Percentiles rank a stretch among this genome's conserved stretches.
Evolutionary conservation across 2,329 filamentous ascomycete species (phyloP).

Genomic region (Fusarium xyrophilum): DNA sequence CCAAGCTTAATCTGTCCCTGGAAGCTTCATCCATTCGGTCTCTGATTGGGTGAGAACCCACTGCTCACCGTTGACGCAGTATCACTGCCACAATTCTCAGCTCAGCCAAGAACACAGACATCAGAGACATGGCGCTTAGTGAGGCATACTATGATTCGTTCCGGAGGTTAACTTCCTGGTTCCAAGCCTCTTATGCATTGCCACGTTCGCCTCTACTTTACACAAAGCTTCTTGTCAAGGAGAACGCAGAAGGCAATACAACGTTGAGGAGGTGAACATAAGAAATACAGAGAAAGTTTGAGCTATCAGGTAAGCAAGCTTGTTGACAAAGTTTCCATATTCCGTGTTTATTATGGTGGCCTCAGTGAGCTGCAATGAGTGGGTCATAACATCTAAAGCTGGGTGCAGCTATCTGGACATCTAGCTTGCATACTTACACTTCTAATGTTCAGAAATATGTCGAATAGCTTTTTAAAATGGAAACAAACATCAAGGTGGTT

Average conservation of each 20-base stretch:
- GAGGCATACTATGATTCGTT: neutral
- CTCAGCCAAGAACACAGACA: slow-evolving; percentile 1
- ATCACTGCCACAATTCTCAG: slow-evolving; percentile 4
- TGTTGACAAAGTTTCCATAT: neutral
- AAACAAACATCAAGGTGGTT: too few species aligned
- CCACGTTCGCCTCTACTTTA: neutral
- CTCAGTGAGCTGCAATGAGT: accelerated
- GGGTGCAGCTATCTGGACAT: too few species aligned
- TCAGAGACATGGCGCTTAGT: neutral
- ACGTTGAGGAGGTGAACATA: too few species aligned
- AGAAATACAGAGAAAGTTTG: accelerated
- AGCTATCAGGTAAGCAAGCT: too few species aligned
- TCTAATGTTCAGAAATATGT: accelerated
- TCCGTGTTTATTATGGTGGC: neutral
- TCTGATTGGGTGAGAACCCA: slow-evolving; percentile 10
- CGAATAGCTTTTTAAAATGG: accelerated
- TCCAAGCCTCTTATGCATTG: neutral
- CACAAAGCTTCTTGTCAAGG: neutral
- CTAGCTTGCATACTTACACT: neutral
- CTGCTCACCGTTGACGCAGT: neutral
- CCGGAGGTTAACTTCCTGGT: slow-evolving; percentile 7
- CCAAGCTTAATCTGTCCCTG: slow-evolving; percentile 20
- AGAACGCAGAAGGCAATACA: too few species aligned
- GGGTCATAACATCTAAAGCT: neutral
- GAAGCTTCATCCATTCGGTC: slow-evolving; percentile 14